Evolutionary conservation across 2,329 filamentous ascomycete genomes (phyloP).

Genomic region (Alternaria sp.): DNA sequence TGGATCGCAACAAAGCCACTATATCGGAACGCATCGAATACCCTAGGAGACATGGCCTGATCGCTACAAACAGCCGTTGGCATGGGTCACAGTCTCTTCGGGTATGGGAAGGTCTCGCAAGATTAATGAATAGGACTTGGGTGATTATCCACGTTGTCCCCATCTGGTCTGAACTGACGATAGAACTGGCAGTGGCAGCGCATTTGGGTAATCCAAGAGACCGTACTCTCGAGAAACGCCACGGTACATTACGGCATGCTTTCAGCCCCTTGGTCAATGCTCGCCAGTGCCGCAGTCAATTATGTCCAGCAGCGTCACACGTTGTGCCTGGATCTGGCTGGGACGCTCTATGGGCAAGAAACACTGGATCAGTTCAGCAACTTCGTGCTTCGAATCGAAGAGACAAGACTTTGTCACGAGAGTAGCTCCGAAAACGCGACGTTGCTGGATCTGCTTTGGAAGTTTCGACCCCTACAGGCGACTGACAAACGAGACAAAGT

Average conservation of each 20-base stretch:
- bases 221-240: slow-evolving; percentile 25
- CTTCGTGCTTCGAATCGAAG: slow-evolving; percentile 22
- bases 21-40: not conserved
- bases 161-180: not conserved
- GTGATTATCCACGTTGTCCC: not conserved
- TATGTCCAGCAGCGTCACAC: slow-evolving; percentile 19
- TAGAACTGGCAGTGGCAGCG: slow-evolving; percentile 26
- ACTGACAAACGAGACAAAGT: slow-evolving; percentile 30
- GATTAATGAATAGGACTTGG: slow-evolving; percentile 18
- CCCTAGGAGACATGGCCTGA: slow-evolving; percentile 5
- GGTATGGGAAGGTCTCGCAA: slow-evolving; percentile 20
- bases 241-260: slow-evolving; percentile 24
- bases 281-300: slow-evolving; percentile 21
- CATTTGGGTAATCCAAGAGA: slow-evolving; percentile 33
- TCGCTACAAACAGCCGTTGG: slow-evolving; percentile 1
- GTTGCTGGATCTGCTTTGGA: slow-evolving; percentile 22
- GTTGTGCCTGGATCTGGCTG: slow-evolving; percentile 10
- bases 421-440: slow-evolving; percentile 4
- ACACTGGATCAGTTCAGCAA: slow-evolving; percentile 20
- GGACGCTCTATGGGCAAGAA: slow-evolving; percentile 11
- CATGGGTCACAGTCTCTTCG: slow-evolving; percentile 12
- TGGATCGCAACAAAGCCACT: slow-evolving; percentile 7
- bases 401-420: slow-evolving; percentile 10
- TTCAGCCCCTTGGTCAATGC: slow-evolving; percentile 30
- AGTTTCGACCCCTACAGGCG: slow-evolving; percentile 23